phyloP scores from a whole-genome alignment of 352 stramenopile genomes.

The Phytophthora colocasiae region DNA sequence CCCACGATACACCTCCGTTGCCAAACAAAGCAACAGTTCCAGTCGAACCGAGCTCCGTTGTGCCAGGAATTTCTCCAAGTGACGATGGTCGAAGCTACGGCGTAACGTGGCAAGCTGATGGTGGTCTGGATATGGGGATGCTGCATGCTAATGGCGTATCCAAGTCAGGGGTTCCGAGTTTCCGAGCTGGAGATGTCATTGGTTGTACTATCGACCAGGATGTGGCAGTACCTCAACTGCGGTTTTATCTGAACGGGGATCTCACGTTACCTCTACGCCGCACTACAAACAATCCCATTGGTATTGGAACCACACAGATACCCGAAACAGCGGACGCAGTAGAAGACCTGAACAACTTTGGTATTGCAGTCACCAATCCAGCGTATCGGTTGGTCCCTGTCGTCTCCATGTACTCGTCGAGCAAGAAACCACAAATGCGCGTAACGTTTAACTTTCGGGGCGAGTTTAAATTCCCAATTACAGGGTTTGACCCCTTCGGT shows the following conservation, averaged over 20 bases:
- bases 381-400: conserved; percentile 70
- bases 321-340: background rate
- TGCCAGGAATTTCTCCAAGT: conserved; percentile 67
- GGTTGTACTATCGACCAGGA: conserved; percentile 84
- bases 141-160: conserved; percentile 75
- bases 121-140: conserved; percentile 77
- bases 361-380: conserved; percentile 62
- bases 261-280: conserved; percentile 57
- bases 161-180: conserved; percentile 68
- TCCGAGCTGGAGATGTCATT: conserved; percentile 71
- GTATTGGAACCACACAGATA: background rate
- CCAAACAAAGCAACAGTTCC: conserved; percentile 1
- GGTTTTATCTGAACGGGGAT: conserved; percentile 82
- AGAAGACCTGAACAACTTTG: conserved; percentile 15
- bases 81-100: conserved; percentile 67
- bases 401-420: conserved; percentile 82
- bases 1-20: background rate
- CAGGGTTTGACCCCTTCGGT: conserved; percentile 75
- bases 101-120: conserved; percentile 80
- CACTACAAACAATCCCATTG: background rate
- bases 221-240: conserved; percentile 60
- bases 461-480: conserved; percentile 72
- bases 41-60: conserved; percentile 25
- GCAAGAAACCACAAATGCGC: conserved; percentile 72
- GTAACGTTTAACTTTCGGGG: conserved; percentile 84